Evolutionary conservation across 345 rosid species (phyloP), one percentile per base, ranked within the genome.

Genomic region (Salix koriyanagi): DNA sequence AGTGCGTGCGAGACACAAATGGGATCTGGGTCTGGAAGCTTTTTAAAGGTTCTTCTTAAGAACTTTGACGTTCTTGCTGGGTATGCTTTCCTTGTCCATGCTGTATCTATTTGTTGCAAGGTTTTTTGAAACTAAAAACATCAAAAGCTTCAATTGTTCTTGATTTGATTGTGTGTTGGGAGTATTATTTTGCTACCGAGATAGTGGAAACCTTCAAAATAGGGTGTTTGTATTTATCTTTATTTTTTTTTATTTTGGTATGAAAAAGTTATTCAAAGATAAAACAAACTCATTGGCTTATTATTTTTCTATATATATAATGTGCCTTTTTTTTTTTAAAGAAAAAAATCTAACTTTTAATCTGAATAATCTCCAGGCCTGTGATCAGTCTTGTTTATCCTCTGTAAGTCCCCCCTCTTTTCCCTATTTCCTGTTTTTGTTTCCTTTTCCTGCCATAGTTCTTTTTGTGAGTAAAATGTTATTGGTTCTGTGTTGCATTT

Each of bases 51-150:
- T 77, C 70, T 91, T 73, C 83, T 93, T 46, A 82, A 86, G 75
- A 93, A 91, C 89, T 89, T 91, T 46, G 98, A 93, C 82, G 91
- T 93, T 86, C 92, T 93, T 87, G 94, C 97, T 86, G 94, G 97
- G 97, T 93, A 81, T 44, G 79, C 65, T 26, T 62, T 25, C 61
- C 61, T 34, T 68, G 21, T 65, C 11, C 25, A 32, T 23, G 16
- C 34, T 41, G 4, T 39, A 4, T 36, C 13, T 60, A 37, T 41
- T 12, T 72, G 39, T 61, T 14, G 42, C 10, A 2, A 21, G 48
- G 10, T 6, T n/a, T 4, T 2, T 37, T n/a, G 26, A 56, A 41
- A 37, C 3, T 19, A 19, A 37, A 13, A 37, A 68, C 26, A 68
- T 7, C 15, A 18, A 68, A 68, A 41, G 28, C 30, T 18, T 6